These are phyloP conservation scores for Nicotiana paniculata DNA, from an alignment of 257 asterid genomes.

Conservation along the genomic window DNA sequence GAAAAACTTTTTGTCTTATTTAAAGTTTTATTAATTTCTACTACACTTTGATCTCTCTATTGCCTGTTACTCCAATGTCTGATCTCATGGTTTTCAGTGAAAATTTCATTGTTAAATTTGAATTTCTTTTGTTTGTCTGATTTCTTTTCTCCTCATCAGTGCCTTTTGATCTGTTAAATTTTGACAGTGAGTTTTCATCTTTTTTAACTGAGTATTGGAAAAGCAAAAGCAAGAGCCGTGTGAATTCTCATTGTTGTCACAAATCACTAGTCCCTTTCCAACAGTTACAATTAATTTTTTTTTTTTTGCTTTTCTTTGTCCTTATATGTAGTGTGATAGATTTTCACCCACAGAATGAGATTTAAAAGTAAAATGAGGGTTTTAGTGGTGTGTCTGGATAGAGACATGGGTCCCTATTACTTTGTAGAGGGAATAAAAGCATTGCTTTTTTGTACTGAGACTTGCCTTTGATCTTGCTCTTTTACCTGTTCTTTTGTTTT, in stretches of 20 bases:
- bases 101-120: not conserved
- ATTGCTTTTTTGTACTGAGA: not conserved
- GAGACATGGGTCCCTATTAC: constrained; percentile 31
- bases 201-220: constrained; percentile 9
- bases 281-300: constrained; percentile 2
- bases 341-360: constrained; percentile 15
- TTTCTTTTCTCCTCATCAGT: not conserved
- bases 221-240: constrained; percentile 7
- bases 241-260: constrained; percentile 23
- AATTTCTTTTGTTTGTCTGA: not conserved
- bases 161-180: constrained; percentile 4
- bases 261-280: constrained; percentile 32
- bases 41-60: not conserved
- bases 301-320: constrained; percentile 22
- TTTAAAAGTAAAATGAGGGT: constrained; percentile 17
- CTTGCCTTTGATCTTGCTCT: not conserved
- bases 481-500: not conserved
- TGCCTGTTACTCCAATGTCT: not conserved
- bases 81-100: constrained; percentile 9
- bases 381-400: constrained; percentile 29
- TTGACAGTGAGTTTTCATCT: constrained; percentile 1
- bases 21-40: not conserved
- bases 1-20: not conserved
- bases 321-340: constrained; percentile 34
- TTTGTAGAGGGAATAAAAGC: not conserved